Evolutionary conservation across 176 grass and related monocot species (phyloP).

Genomic region (Hordeum marinum): DNA sequence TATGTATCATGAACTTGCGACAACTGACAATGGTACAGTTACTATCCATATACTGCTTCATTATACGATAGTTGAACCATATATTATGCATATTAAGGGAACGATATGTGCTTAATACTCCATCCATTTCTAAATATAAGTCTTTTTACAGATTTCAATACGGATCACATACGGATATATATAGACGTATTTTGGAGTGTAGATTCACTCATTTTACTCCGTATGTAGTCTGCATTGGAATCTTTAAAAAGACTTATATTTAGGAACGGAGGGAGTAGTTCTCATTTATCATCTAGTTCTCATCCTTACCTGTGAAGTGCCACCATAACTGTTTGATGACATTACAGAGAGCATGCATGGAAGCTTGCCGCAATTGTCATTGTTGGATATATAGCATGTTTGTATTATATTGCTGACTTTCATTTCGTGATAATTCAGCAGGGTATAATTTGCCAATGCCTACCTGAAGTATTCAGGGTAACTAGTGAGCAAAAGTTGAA

Average conservation of each 20-base stretch:
- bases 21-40: neutral
- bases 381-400: neutral
- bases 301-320: neutral
- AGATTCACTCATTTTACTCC: too few species aligned
- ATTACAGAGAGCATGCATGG: neutral
- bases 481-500: neutral
- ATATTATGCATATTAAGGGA: neutral
- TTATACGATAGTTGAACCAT: constrained; percentile 1
- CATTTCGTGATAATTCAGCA: neutral
- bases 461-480: neutral
- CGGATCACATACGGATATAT: too few species aligned
- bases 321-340: neutral
- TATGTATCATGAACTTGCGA: constrained; percentile 3
- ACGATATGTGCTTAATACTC: neutral
- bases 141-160: too few species aligned
- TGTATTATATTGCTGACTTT: neutral
- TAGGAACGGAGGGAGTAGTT: too few species aligned
- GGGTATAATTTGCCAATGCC: neutral
- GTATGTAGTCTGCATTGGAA: too few species aligned
- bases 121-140: too few species aligned
- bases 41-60: neutral
- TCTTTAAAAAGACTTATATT: too few species aligned
- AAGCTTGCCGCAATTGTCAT: neutral
- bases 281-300: too few species aligned
- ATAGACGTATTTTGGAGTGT: too few species aligned